These are phyloP conservation scores for Ogataea populi-albae DNA, from an alignment of 805 yeast genomes.

Conservation along the genomic window DNA sequence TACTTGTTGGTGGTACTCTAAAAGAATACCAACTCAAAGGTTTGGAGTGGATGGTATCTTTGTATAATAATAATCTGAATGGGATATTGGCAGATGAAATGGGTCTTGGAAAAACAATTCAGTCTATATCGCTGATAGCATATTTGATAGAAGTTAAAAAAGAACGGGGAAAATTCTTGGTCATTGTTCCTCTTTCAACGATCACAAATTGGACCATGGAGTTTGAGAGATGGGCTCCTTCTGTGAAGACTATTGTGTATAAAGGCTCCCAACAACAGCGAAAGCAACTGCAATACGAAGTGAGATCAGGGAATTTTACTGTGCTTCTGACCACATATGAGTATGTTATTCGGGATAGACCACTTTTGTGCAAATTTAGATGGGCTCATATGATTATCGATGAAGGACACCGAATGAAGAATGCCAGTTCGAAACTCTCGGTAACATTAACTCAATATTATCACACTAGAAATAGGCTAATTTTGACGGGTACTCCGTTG, in stretches of 20 bases:
- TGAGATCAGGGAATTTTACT: constrained; percentile 67
- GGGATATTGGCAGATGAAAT: constrained; percentile 67
- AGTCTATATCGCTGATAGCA: constrained; percentile 73
- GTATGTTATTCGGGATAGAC: constrained; percentile 74
- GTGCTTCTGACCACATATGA: constrained; percentile 80
- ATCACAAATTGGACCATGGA: constrained; percentile 83
- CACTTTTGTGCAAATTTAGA: constrained; percentile 60
- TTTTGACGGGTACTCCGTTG: constrained; percentile 84
- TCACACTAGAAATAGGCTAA: constrained; percentile 71
- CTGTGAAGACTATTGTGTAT: constrained; percentile 64
- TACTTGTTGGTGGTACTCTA: constrained; percentile 72
- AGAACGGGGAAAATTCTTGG: constrained; percentile 66
- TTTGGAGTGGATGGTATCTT: constrained; percentile 65
- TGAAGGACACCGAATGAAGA: constrained; percentile 90
- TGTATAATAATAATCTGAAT: constrained; percentile 57
- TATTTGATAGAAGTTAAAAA: constrained; percentile 67
- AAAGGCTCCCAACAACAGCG: constrained; percentile 77
- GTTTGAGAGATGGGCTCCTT: constrained; percentile 89
- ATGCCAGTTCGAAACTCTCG: constrained; percentile 70
- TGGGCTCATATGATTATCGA: constrained; percentile 89
- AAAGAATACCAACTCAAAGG: constrained; percentile 74
- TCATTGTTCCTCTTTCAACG: constrained; percentile 80
- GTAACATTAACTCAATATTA: constrained; percentile 68
- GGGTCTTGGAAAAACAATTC: constrained; percentile 70
- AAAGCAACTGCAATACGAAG: constrained; percentile 59